phyloP scores from a whole-genome alignment of 306 rosid genomes.

The apple (Malus domestica) region DNA sequence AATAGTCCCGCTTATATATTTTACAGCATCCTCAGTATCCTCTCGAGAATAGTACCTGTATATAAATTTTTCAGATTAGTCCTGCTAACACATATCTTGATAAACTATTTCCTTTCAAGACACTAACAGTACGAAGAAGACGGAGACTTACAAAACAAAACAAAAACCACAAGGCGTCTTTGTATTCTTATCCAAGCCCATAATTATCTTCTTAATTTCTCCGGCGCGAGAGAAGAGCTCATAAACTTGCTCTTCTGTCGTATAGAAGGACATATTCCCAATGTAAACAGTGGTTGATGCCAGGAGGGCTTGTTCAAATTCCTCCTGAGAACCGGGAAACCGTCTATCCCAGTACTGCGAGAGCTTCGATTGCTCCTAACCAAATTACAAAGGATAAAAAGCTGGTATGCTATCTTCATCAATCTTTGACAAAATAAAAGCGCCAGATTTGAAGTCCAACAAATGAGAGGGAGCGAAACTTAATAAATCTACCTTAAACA shows the following conservation, averaged over 20 bases:
- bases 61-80: neutral
- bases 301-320: constrained; percentile 67
- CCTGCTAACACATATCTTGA: neutral
- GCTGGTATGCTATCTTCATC: neutral
- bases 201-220: constrained; percentile 85
- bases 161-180: constrained; percentile 95
- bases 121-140: constrained; percentile 3
- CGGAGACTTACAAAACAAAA: constrained; percentile 60
- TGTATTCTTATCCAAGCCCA: constrained; percentile 97
- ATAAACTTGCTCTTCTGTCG: constrained; percentile 92
- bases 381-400: neutral
- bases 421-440: neutral
- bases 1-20: constrained; percentile 88
- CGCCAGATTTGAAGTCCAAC: neutral
- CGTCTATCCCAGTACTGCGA: constrained; percentile 85
- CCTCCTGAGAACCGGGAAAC: constrained; percentile 80
- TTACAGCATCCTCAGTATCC: constrained; percentile 93
- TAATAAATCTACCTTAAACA: constrained; percentile 39
- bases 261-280: constrained; percentile 93
- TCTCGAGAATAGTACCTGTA: constrained; percentile 84
- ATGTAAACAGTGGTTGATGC: constrained; percentile 61
- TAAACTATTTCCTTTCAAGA: neutral
- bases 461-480: neutral
- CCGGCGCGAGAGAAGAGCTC: constrained; percentile 92
- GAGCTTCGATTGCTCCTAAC: constrained; percentile 68